phyloP scores from a whole-genome alignment of 495 filamentous ascomycete genomes.

The Emericellopsis terricola region DNA sequence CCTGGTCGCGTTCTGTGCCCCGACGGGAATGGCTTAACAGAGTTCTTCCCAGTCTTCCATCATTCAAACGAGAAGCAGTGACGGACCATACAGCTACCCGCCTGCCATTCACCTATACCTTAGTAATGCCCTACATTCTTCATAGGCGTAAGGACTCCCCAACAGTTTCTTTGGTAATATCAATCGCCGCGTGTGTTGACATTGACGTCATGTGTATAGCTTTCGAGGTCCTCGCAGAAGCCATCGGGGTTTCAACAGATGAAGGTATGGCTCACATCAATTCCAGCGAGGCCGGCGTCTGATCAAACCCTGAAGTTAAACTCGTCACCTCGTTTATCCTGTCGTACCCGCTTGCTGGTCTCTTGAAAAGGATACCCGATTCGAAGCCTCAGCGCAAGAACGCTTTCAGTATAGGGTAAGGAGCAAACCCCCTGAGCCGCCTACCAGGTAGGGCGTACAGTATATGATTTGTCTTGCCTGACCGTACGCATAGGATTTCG shows the following conservation, averaged over 20 bases:
- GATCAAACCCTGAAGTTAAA: conserved; percentile 70
- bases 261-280: neutral
- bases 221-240: conserved; percentile 1
- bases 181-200: too few relatives aligned
- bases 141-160: too few relatives aligned
- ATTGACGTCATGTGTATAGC: neutral
- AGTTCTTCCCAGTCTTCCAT: too few relatives aligned
- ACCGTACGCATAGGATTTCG: conserved; percentile 31
- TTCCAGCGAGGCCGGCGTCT: too few relatives aligned
- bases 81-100: too few relatives aligned
- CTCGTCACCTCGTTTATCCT: conserved; percentile 80
- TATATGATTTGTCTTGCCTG: neutral
- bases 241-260: conserved; percentile 1
- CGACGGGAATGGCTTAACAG: too few relatives aligned
- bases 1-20: too few relatives aligned
- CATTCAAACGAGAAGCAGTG: too few relatives aligned
- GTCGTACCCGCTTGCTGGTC: conserved; percentile 78
- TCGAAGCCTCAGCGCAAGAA: conserved; percentile 73
- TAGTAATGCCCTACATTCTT: too few relatives aligned
- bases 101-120: too few relatives aligned
- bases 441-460: neutral
- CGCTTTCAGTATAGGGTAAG: conserved; percentile 59
- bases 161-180: too few relatives aligned
- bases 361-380: conserved; percentile 87
- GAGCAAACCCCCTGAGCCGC: too few relatives aligned